Evolutionary conservation across 768 basidiomycete genomes (phyloP).

Genomic region (Podaxis sp.): DNA sequence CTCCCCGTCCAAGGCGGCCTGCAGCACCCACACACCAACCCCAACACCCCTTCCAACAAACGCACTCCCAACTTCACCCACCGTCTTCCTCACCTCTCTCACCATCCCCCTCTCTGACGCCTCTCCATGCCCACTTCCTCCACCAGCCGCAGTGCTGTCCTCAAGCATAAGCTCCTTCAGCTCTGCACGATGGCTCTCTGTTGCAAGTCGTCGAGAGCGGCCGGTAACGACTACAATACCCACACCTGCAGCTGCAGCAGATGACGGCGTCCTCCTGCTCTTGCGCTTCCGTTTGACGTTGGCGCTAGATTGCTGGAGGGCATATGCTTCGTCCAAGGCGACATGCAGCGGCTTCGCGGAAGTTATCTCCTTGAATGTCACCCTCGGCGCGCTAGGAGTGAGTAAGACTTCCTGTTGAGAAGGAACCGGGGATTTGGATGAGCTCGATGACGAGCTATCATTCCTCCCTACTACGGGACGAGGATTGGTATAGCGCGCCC

Average conservation of each 20-base stretch:
- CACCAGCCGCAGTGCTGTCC: conserved; percentile 42
- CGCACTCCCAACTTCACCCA: conserved; percentile 82
- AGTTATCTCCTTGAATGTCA: conserved; percentile 58
- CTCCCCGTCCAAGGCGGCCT: conserved; percentile 39
- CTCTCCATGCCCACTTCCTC: conserved; percentile 40
- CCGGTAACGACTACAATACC: conserved; percentile 65
- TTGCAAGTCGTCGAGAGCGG: conserved; percentile 71
- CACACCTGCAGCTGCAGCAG: neutral
- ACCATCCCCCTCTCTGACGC: conserved; percentile 32
- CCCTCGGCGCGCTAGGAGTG: conserved; percentile 46
- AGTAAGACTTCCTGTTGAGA: neutral
- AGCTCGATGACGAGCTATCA: neutral
- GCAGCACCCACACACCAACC: conserved; percentile 66
- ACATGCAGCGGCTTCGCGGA: conserved; percentile 63
- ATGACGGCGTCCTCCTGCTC: neutral
- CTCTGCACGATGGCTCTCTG: conserved; percentile 57
- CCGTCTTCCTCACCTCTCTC: conserved; percentile 72
- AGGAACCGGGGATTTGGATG: neutral
- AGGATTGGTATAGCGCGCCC: conserved; percentile 58
- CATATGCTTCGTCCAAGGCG: conserved; percentile 46
- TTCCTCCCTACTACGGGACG: neutral
- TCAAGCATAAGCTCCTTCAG: conserved; percentile 58
- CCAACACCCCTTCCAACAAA: conserved; percentile 64
- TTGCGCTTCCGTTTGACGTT: conserved; percentile 8
- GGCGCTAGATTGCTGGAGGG: conserved; percentile 7